These are phyloP conservation scores for Trifolium subterraneum DNA, from an alignment of 306 rosid species.

Conservation along the genomic window DNA sequence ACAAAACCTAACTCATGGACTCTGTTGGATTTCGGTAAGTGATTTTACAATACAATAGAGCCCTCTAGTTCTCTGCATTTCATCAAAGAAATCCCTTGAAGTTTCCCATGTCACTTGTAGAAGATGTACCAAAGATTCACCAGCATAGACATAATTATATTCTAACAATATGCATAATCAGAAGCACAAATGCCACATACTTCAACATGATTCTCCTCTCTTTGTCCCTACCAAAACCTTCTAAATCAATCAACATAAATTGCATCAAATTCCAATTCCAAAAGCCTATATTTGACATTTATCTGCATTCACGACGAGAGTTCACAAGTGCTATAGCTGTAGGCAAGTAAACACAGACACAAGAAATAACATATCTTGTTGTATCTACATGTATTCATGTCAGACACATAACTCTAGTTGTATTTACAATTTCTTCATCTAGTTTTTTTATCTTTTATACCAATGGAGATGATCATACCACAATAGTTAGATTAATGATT, in stretches of 20 bases:
- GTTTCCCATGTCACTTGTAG: slow-evolving; percentile 17
- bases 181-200: background rate
- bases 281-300: background rate
- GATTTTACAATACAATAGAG: background rate
- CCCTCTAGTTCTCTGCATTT: slow-evolving; percentile 14
- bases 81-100: slow-evolving; percentile 12
- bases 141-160: slow-evolving; percentile 7
- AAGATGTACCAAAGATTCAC: slow-evolving; percentile 25
- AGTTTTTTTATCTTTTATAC: background rate
- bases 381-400: background rate
- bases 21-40: slow-evolving; percentile 82
- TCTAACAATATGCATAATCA: slow-evolving; percentile 29
- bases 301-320: background rate
- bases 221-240: slow-evolving; percentile 12
- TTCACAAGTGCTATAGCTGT: background rate
- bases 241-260: background rate
- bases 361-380: background rate
- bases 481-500: background rate
- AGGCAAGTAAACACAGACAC: background rate
- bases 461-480: background rate
- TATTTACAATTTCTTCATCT: background rate
- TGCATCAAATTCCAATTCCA: background rate
- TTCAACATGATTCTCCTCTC: slow-evolving; percentile 6
- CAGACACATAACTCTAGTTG: background rate
- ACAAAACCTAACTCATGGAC: slow-evolving; percentile 95